These are phyloP conservation scores for Sicyos baderoa DNA, from an alignment of 306 rosid species.

Conservation along the genomic window DNA sequence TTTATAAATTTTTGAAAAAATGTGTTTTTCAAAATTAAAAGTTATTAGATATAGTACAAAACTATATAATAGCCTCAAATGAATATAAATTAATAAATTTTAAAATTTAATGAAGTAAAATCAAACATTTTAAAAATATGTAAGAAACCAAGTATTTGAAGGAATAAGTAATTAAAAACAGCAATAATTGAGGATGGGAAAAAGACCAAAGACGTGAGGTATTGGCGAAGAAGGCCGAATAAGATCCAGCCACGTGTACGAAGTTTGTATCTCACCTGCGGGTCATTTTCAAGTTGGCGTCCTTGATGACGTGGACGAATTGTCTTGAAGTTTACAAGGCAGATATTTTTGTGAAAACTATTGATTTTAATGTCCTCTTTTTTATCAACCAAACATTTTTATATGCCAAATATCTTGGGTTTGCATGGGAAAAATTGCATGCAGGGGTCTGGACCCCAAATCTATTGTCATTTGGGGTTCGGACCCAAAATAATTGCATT, in stretches of 20 bases:
- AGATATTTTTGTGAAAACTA: background rate
- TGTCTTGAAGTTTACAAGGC: background rate
- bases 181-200: background rate
- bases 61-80: no score
- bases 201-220: background rate
- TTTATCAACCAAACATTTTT: background rate
- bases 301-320: constrained; percentile 1
- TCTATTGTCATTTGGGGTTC: no score
- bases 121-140: no score
- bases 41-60: no score
- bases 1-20: no score
- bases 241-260: background rate
- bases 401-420: background rate
- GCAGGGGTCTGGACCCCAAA: no score
- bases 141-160: no score
- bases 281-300: constrained; percentile 11
- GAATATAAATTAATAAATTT: no score
- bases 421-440: background rate
- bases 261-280: background rate
- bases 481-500: no score
- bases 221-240: background rate
- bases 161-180: no score
- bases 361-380: background rate
- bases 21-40: no score
- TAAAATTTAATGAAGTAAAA: no score